Evolutionary conservation across 2,329 filamentous ascomycete genomes (phyloP).

Genomic region (Orbilia javanica): DNA sequence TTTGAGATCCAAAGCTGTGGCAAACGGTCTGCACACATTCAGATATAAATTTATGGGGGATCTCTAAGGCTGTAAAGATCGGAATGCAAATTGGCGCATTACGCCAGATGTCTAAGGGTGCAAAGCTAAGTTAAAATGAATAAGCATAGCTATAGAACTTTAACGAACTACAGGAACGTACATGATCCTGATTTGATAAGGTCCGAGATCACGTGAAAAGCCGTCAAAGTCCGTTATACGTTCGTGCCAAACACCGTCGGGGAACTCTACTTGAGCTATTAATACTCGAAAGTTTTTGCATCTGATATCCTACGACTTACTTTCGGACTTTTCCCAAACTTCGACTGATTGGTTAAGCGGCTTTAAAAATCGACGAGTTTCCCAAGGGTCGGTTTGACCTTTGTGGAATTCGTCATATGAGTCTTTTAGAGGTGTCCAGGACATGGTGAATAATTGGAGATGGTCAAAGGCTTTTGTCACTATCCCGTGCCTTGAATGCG

Average conservation of each 20-base stretch:
- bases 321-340: slow-evolving; percentile 16
- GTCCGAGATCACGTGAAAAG: neutral
- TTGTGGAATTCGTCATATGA: neutral
- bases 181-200: slow-evolving; percentile 27
- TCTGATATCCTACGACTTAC: neutral
- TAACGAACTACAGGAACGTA: neutral
- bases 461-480: neutral
- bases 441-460: neutral
- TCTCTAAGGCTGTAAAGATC: slow-evolving; percentile 62
- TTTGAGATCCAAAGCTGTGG: slow-evolving; percentile 64
- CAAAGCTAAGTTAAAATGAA: slow-evolving; percentile 60
- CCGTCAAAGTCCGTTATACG: neutral
- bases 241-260: neutral
- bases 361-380: neutral
- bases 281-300: neutral
- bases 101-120: slow-evolving; percentile 62
- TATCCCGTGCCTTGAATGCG: neutral
- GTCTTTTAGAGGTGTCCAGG: slow-evolving; percentile 12
- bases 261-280: neutral
- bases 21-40: slow-evolving; percentile 63
- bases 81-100: slow-evolving; percentile 60
- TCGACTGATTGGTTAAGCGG: slow-evolving; percentile 9
- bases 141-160: neutral
- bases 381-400: slow-evolving; percentile 1
- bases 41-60: slow-evolving; percentile 63